Base-by-base conservation (phyloP, 2,329 filamentous ascomycete species). In the Hypoxylon sp. region DNA sequence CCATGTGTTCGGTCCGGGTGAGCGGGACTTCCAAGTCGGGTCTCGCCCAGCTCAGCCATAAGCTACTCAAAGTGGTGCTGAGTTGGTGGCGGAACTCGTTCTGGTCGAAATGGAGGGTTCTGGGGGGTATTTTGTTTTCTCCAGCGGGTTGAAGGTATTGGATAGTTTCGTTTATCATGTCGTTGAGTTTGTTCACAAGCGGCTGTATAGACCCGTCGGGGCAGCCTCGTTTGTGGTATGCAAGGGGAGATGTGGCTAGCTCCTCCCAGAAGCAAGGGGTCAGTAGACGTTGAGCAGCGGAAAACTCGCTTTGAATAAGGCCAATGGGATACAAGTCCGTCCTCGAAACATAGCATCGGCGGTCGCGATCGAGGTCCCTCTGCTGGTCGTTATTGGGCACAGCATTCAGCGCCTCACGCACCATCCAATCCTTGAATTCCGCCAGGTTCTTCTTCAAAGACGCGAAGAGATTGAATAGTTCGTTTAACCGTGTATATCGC, bases 1-100 rank as follows among this genome's bases (percentile, higher is more conserved):
- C 75, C 23, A 86, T 67, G 68, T 86, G 82, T 2, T 78, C 76
- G 0, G 79, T 82, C 2, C 81, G 67, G 12, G 73, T 74, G 25
- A 80, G 73, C 1, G 74, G 71, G 2, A 79, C 76, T 27, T 80
- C 76, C 11, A 79, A 70, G 9, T 67, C 34, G 7, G 68, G 65
- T 0, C 71, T 71, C 1, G 70, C 8, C 74, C 78, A 78, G 0
- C 46, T n/a, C 1, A 16, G 1, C 19, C 46, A 55, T 16, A 77
- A 55, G 1, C 29, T 19, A 0, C 16, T 1, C 9, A 75, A 3
- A 29, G 7, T 68, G 67, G 0, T 66, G 59, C 16, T 5, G 29
- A 73, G 53, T 48, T 74, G 30, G 4, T 8, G 3, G 21, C 58
- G 50, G 29, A 70, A 66, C 7, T 51, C 6, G 0, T 12, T 9